Conservation (phyloP, 108 stramenopile species). For the Cylindrotheca closterium region DNA sequence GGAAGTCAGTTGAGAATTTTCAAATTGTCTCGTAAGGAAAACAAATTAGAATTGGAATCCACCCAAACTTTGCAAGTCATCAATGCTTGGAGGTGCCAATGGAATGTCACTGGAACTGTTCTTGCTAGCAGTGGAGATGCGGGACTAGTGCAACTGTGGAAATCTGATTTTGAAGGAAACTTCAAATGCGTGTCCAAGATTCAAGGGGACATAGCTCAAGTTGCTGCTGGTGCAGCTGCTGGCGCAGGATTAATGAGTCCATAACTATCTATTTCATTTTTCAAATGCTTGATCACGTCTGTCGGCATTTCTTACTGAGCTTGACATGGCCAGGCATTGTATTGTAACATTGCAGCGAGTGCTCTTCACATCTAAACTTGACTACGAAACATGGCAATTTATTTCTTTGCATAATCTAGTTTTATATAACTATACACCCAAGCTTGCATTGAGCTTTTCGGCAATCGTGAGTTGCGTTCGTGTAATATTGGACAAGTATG, state of each 20-base stretch:
- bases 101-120: constrained; percentile 91
- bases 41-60: constrained; percentile 44
- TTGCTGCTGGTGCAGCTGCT: constrained; percentile 17
- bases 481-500: constrained; percentile 92
- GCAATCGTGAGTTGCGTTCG: constrained; percentile 92
- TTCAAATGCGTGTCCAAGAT: constrained; percentile 79
- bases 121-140: constrained; percentile 82
- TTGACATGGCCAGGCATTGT: no score
- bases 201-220: constrained; percentile 36
- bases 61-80: constrained; percentile 46
- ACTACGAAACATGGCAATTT: no score
- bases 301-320: no score
- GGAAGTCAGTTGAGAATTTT: constrained; percentile 43
- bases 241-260: no score
- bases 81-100: constrained; percentile 67
- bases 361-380: no score
- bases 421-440: constrained; percentile 65
- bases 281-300: no score
- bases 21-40: constrained; percentile 29
- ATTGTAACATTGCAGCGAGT: no score
- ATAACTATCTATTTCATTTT: no score
- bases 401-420: no score
- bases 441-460: constrained; percentile 90
- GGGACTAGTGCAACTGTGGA: constrained; percentile 82
- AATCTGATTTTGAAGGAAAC: constrained; percentile 61